These are phyloP conservation scores for Fusarium sterilihyphosum DNA, from an alignment of 2,329 filamentous ascomycete genomes.

Conservation along the genomic window DNA sequence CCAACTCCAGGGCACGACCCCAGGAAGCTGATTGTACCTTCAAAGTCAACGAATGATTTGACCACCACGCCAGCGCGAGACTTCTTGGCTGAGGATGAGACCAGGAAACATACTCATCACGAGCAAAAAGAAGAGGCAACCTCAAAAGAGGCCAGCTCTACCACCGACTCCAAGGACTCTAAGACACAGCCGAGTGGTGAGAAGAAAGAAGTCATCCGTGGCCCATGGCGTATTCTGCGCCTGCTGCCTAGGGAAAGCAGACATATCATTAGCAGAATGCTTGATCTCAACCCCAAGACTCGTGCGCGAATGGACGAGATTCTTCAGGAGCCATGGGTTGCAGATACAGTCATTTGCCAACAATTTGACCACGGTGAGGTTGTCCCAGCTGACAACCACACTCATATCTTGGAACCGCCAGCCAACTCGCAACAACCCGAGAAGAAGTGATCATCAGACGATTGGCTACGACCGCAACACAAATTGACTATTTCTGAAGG, in stretches of 20 bases:
- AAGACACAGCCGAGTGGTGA: constrained; percentile 48
- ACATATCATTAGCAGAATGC: constrained; percentile 90
- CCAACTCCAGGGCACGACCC: constrained; percentile 79
- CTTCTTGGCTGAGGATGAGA: constrained; percentile 50
- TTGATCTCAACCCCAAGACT: constrained; percentile 85
- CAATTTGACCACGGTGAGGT: constrained; percentile 78
- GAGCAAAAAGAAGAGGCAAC: constrained; percentile 34
- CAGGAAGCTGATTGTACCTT: constrained; percentile 59
- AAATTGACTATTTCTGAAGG: constrained; percentile 5
- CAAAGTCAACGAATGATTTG: constrained; percentile 57
- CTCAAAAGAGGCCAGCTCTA: constrained; percentile 8
- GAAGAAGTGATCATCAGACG: constrained; percentile 34
- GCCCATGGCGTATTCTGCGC: constrained; percentile 89
- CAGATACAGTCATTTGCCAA: constrained; percentile 82
- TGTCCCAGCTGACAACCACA: constrained; percentile 78
- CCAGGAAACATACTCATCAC: constrained; percentile 35
- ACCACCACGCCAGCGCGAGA: constrained; percentile 53
- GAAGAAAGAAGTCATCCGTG: constrained; percentile 84
- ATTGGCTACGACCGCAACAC: not conserved
- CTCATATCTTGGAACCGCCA: constrained; percentile 84
- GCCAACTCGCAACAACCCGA: constrained; percentile 50
- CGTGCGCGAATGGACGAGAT: constrained; percentile 89
- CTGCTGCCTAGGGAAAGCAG: constrained; percentile 89
- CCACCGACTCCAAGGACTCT: constrained; percentile 29
- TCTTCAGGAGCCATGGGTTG: constrained; percentile 89